These are phyloP conservation scores for Termitomyces heimii DNA, from an alignment of 768 basidiomycete species.

Conservation along the genomic window DNA sequence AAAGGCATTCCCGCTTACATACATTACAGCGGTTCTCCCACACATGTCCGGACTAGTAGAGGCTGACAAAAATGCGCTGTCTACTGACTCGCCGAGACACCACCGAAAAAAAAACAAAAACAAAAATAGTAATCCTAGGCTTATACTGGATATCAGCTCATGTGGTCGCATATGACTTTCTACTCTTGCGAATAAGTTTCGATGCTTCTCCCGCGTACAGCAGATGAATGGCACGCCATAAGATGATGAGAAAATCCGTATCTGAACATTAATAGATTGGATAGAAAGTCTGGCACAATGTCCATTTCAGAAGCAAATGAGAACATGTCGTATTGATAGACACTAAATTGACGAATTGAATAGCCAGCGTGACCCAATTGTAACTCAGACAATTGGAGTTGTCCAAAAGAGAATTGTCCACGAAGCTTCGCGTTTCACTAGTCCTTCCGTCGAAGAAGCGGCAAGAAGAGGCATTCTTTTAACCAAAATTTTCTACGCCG, in stretches of 20 bases:
- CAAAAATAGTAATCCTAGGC: neutral
- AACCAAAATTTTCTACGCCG: neutral
- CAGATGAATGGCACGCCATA: neutral
- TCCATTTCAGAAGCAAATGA: neutral
- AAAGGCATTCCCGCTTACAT: no score
- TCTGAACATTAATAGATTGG: neutral
- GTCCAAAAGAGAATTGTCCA: neutral
- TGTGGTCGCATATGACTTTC: neutral
- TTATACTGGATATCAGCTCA: neutral
- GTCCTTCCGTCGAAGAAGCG: neutral
- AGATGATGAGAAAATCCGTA: neutral
- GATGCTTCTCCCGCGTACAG: neutral
- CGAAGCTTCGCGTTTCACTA: neutral
- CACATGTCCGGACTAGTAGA: no score
- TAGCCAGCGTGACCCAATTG: neutral
- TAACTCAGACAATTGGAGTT: neutral
- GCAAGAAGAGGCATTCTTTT: neutral
- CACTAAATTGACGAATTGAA: neutral
- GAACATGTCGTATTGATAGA: neutral
- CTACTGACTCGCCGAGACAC: no score
- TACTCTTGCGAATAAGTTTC: neutral
- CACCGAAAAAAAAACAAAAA: neutral
- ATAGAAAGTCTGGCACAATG: neutral
- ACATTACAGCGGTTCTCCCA: no score
- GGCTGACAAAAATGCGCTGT: no score